Evolutionary conservation across 2,329 filamentous ascomycete species (phyloP).

Genomic region (Sporothrix brasiliensis): DNA sequence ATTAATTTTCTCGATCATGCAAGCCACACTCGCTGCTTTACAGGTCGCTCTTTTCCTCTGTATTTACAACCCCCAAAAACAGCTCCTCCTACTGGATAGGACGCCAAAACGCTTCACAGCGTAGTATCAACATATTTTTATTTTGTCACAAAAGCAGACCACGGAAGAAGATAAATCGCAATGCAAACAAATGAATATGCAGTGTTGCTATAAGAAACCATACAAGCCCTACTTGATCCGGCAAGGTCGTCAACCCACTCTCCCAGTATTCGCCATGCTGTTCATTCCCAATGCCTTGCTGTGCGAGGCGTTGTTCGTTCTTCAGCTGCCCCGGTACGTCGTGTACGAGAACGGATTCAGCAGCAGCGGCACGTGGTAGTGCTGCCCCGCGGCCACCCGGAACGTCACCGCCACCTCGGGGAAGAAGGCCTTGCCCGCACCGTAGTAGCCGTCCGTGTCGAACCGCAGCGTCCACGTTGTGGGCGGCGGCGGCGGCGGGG

Average conservation of each 20-base stretch:
- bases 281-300: not conserved
- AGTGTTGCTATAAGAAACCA: not conserved
- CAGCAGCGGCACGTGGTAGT: constrained; percentile 79
- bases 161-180: too few relatives aligned
- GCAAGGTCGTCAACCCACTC: not conserved
- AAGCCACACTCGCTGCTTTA: constrained; percentile 6
- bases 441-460: constrained; percentile 73
- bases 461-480: constrained; percentile 71
- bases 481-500: constrained; percentile 30
- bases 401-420: constrained; percentile 62
- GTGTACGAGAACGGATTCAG: constrained; percentile 79
- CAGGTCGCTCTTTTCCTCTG: constrained; percentile 15
- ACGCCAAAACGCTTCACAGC: constrained; percentile 18
- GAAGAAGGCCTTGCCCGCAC: constrained; percentile 61
- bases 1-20: constrained; percentile 18
- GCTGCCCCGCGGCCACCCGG: constrained; percentile 58
- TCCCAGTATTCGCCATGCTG: not conserved
- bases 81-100: constrained; percentile 26
- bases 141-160: too few relatives aligned
- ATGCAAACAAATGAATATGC: not conserved
- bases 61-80: constrained; percentile 1
- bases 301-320: not conserved
- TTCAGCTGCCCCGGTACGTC: constrained; percentile 75
- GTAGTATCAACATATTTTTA: not conserved
- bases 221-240: not conserved